These are phyloP conservation scores for Phyllostachys edulis DNA, from an alignment of 176 grass and related monocot genomes.

Conservation along the genomic window DNA sequence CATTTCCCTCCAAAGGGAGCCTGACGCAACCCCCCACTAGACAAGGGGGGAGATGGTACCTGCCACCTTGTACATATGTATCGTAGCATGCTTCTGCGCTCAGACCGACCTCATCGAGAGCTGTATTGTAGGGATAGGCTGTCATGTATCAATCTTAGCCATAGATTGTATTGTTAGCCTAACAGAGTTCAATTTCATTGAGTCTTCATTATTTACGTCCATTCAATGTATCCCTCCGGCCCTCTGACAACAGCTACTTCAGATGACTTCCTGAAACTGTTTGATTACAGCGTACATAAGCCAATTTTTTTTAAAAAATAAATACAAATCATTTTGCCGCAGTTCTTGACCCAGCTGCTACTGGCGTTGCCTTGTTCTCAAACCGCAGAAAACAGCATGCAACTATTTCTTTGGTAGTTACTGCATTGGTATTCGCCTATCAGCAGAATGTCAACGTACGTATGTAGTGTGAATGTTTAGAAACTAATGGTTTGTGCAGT, in stretches of 20 bases:
- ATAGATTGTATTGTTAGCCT: slow-evolving; percentile 46
- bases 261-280: slow-evolving; percentile 25
- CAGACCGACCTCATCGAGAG: slow-evolving; percentile 11
- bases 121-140: slow-evolving; percentile 52
- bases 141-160: slow-evolving; percentile 32
- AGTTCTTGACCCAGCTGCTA: background rate
- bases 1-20: background rate
- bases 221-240: slow-evolving; percentile 6
- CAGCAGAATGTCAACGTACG: background rate
- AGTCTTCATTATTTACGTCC: slow-evolving; percentile 9
- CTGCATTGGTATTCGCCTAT: background rate
- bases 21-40: background rate
- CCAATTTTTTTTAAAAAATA: background rate
- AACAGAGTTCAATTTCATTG: background rate
- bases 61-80: slow-evolving; percentile 65
- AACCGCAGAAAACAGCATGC: background rate
- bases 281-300: slow-evolving; percentile 42
- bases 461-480: background rate
- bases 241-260: background rate
- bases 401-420: background rate
- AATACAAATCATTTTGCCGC: slow-evolving; percentile 32
- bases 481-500: background rate
- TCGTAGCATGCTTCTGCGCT: slow-evolving; percentile 48
- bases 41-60: background rate
- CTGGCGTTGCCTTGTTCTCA: background rate